Conservation (phyloP, 495 filamentous ascomycete species). For the Daldinia childiae region DNA sequence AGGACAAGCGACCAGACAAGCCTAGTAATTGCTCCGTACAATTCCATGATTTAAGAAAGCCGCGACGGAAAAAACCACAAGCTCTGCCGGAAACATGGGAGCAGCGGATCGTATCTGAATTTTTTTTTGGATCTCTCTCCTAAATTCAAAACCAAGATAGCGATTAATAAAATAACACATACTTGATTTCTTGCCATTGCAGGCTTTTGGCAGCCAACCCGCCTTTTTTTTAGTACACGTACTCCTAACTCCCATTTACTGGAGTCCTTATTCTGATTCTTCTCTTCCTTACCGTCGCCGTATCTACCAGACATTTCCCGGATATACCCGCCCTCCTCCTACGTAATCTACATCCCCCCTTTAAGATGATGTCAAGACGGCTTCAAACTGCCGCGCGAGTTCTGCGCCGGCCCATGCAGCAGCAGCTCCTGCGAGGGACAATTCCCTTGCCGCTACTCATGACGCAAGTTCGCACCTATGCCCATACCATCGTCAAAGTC, state of each 20-base stretch:
- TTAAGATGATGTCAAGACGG: constrained; percentile 60
- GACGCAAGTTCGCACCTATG: constrained; percentile 65
- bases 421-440: constrained; percentile 46
- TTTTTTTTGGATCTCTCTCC: constrained; percentile 29
- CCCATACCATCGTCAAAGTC: constrained; percentile 88
- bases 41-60: constrained; percentile 18
- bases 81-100: constrained; percentile 43
- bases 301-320: no score
- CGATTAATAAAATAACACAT: constrained; percentile 25
- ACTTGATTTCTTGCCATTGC: constrained; percentile 30
- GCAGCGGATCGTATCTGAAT: constrained; percentile 25
- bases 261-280: constrained; percentile 5
- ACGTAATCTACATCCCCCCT: constrained; percentile 6
- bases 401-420: constrained; percentile 54
- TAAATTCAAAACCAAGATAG: constrained; percentile 28
- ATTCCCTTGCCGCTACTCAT: constrained; percentile 54
- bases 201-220: constrained; percentile 31
- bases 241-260: constrained; percentile 1
- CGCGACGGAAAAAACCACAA: constrained; percentile 21
- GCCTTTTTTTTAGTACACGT: not conserved
- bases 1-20: not conserved
- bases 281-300: not conserved
- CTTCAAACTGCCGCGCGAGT: constrained; percentile 59
- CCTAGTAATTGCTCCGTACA: constrained; percentile 18
- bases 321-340: constrained; percentile 9